Percentiles rank a stretch among this genome's conserved stretches.
Conservation (phyloP, 495 filamentous ascomycete genomes). For the Lepidopterella palustris region DNA sequence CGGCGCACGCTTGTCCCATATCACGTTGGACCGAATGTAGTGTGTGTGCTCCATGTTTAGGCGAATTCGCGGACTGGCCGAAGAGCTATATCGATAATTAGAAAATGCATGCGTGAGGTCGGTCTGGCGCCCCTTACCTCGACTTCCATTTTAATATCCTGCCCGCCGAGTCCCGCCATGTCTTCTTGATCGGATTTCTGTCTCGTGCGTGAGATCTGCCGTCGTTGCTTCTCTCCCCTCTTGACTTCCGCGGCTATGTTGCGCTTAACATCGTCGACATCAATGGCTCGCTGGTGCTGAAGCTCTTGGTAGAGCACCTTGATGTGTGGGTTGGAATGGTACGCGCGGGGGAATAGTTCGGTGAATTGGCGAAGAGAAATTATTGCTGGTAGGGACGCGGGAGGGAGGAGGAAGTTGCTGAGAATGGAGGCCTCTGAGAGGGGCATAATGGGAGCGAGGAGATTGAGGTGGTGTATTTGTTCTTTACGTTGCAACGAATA, state of each 20-base stretch:
- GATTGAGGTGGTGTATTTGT: too few species aligned
- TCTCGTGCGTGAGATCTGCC: constrained; percentile 51
- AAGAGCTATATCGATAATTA: constrained; percentile 48
- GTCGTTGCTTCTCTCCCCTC: constrained; percentile 55
- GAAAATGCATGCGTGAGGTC: neutral
- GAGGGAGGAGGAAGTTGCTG: constrained; percentile 67
- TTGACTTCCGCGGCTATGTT: constrained; percentile 63
- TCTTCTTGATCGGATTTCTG: constrained; percentile 50
- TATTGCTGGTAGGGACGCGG: constrained; percentile 63
- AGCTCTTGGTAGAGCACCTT: constrained; percentile 72
- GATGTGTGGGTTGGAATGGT: constrained; percentile 65
- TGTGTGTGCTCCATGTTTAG: constrained; percentile 48
- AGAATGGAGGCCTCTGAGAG: constrained; percentile 68
- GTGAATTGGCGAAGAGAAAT: constrained; percentile 70
- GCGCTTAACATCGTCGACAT: constrained; percentile 59
- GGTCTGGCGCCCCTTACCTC: constrained; percentile 43
- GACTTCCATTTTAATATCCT: constrained; percentile 55
- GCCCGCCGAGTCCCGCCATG: constrained; percentile 46
- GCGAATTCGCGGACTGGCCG: constrained; percentile 45
- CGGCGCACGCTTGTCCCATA: constrained; percentile 58
- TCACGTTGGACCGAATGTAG: constrained; percentile 57
- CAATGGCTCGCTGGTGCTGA: constrained; percentile 60
- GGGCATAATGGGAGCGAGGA: constrained; percentile 48
- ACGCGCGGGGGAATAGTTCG: constrained; percentile 63
- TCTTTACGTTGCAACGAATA: too few species aligned